Evolutionary conservation across 2,329 filamentous ascomycete genomes (phyloP).

Genomic region (Diaporthe capsici): DNA sequence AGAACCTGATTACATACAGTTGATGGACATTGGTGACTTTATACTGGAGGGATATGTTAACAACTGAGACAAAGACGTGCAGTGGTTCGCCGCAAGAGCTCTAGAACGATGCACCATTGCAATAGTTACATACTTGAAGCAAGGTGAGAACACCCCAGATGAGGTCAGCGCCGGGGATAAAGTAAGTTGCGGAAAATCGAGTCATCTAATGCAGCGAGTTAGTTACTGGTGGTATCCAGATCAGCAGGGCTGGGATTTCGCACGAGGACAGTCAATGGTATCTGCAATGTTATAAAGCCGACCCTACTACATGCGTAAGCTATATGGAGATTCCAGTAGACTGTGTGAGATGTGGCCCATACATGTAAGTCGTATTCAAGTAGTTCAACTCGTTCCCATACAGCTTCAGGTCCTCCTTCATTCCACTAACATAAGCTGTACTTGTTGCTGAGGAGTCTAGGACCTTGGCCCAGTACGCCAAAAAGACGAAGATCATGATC

Average conservation of each 20-base stretch:
- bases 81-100: neutral
- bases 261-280: neutral
- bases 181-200: conserved; percentile 11
- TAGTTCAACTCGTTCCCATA: conserved; percentile 28
- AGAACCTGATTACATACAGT: conserved; percentile 51
- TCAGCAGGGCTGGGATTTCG: neutral
- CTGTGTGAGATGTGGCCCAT: neutral
- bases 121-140: neutral
- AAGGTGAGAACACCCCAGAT: conserved; percentile 11
- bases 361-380: conserved; percentile 6
- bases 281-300: conserved; percentile 13
- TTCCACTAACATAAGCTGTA: conserved; percentile 15
- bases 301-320: neutral
- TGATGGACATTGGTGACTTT: conserved; percentile 40
- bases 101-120: neutral
- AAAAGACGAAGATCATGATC: conserved; percentile 53
- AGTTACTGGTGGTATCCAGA: neutral
- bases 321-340: fast-evolving
- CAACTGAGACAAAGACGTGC: neutral
- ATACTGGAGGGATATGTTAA: neutral
- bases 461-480: conserved; percentile 57
- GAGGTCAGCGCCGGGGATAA: neutral
- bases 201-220: neutral
- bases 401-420: conserved; percentile 33
- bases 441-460: conserved; percentile 51